A percentile compares a stretch with the other conserved stretches of the same genome.
phyloP scores from a whole-genome alignment of 345 rosid species.

The Gossypium thurberi region DNA sequence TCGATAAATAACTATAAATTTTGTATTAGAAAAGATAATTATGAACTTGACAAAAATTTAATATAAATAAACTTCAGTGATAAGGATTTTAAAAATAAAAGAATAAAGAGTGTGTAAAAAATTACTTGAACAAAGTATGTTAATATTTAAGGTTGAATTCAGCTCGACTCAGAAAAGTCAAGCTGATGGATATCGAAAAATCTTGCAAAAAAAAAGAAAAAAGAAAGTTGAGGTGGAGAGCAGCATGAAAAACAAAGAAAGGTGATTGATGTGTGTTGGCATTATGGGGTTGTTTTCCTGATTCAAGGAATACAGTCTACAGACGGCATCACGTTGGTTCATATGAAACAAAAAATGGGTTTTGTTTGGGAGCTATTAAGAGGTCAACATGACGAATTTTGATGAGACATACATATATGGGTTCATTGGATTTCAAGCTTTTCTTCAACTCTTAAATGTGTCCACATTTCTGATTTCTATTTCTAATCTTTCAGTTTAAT shows the following conservation, averaged over 20 bases:
- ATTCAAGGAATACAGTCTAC: not conserved
- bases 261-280: not conserved
- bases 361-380: not conserved
- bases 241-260: not conserved
- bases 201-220: too few species aligned
- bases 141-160: too few species aligned
- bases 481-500: not conserved
- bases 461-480: not conserved
- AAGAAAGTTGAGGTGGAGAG: too few species aligned
- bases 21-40: too few species aligned
- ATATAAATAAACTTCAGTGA: too few species aligned
- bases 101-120: too few species aligned
- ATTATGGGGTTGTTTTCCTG: not conserved
- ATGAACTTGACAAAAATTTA: too few species aligned
- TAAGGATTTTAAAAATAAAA: too few species aligned
- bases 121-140: too few species aligned
- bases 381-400: not conserved
- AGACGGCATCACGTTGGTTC: constrained; percentile 2
- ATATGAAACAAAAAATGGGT: not conserved
- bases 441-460: not conserved
- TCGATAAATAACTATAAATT: too few species aligned
- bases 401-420: not conserved
- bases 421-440: not conserved
- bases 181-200: too few species aligned
- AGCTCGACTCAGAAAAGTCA: too few species aligned